A percentile compares a stretch with the other conserved stretches of the same genome.
phyloP scores from a whole-genome alignment of 2,329 filamentous ascomycete genomes.

The Fragosphaeria purpurea region DNA sequence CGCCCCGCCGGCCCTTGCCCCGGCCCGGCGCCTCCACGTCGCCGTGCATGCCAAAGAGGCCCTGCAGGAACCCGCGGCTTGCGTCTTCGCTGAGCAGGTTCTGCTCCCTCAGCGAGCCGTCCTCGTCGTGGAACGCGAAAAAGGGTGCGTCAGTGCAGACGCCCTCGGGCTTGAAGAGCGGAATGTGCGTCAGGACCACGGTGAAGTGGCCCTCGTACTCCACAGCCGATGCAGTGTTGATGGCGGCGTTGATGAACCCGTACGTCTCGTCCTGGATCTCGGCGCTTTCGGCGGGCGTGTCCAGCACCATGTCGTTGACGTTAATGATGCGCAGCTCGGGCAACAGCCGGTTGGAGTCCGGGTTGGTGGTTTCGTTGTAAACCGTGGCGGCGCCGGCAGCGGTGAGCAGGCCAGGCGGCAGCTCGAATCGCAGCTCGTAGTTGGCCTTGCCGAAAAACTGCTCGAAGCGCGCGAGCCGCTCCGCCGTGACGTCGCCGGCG shows the following conservation, averaged over 20 bases:
- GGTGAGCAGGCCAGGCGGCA: conserved; percentile 34
- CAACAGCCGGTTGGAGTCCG: conserved; percentile 35
- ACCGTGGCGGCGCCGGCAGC: conserved; percentile 29
- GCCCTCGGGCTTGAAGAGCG: conserved; percentile 72
- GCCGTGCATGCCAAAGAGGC: conserved; percentile 68
- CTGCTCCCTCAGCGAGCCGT: conserved; percentile 75
- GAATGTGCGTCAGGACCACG: conserved; percentile 83
- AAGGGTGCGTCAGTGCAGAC: conserved; percentile 76
- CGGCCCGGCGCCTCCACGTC: conserved; percentile 45
- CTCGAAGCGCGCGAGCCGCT: conserved; percentile 72
- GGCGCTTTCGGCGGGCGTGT: conserved; percentile 61
- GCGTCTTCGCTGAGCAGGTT: conserved; percentile 72
- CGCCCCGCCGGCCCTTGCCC: conserved; percentile 60
- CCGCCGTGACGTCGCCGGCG: conserved; percentile 75
- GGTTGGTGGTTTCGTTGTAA: conserved; percentile 31
- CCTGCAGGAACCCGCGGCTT: conserved; percentile 68
- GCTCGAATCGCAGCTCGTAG: conserved; percentile 72
- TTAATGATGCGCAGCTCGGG: conserved; percentile 75
- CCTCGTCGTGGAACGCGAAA: conserved; percentile 63
- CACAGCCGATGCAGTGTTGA: conserved; percentile 51
- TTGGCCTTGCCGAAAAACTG: conserved; percentile 76
- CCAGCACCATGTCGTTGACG: conserved; percentile 88
- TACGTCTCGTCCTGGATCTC: conserved; percentile 69
- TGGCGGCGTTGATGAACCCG: conserved; percentile 61
- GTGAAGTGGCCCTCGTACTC: conserved; percentile 60